Conservation (phyloP, 2,329 filamentous ascomycete genomes). For the Ophiostoma montium region DNA sequence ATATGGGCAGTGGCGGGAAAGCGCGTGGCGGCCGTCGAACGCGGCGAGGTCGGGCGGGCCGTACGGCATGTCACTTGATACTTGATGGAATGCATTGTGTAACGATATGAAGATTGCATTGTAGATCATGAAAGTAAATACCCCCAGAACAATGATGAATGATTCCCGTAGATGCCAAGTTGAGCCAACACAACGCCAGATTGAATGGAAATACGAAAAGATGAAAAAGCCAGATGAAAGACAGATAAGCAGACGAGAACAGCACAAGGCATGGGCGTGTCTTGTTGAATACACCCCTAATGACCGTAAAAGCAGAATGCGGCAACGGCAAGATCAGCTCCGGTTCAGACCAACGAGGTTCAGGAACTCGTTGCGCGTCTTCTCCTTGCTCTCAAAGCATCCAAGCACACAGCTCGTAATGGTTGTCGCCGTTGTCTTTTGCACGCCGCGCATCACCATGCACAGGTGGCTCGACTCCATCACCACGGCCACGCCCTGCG, state of each 20-base stretch:
- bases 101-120: too few species aligned
- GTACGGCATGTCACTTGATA: conserved; percentile 31
- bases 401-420: conserved; percentile 97
- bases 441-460: conserved; percentile 98
- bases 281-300: conserved; percentile 10
- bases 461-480: conserved; percentile 96
- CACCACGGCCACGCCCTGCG: conserved; percentile 88
- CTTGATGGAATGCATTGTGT: too few species aligned
- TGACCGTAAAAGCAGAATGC: background rate
- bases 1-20: conserved; percentile 37
- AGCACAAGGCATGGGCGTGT: background rate
- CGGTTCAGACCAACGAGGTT: conserved; percentile 56
- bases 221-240: background rate
- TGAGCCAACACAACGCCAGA: conserved; percentile 13
- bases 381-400: conserved; percentile 81
- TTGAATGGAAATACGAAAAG: background rate
- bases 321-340: background rate
- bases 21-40: conserved; percentile 34
- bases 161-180: conserved; percentile 6
- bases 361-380: conserved; percentile 91
- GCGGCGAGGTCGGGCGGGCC: conserved; percentile 30
- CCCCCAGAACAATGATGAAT: background rate
- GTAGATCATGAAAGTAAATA: background rate
- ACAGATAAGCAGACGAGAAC: background rate
- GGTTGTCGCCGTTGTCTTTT: conserved; percentile 76